Percentiles rank a stretch among this genome's conserved stretches.
These are phyloP conservation scores for Coemansia sp. DNA, from an alignment of 192 early-diverging fungal species.

Conservation along the genomic window DNA sequence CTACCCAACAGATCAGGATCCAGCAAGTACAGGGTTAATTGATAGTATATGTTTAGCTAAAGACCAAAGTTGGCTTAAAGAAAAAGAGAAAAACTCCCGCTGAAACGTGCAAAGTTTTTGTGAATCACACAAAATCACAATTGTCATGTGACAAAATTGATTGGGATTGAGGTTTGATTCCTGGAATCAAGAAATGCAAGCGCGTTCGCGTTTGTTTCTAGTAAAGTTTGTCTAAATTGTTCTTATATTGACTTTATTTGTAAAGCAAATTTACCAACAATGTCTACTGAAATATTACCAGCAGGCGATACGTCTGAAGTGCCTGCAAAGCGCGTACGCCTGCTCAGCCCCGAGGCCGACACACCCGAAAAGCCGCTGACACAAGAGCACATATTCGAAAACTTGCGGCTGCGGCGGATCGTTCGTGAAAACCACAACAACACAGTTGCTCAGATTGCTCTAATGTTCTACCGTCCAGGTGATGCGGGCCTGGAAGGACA, in stretches of 20 bases:
- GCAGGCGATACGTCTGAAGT: slow-evolving; percentile 4
- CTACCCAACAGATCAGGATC: too few relatives aligned
- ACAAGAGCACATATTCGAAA: slow-evolving; percentile 63
- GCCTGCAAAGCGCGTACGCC: slow-evolving; percentile 41
- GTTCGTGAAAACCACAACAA: slow-evolving; percentile 87
- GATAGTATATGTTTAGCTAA: not conserved
- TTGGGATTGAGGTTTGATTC: not conserved
- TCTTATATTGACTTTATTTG: not conserved
- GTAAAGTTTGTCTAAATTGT: not conserved
- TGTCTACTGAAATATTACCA: slow-evolving; percentile 3
- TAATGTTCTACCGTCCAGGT: slow-evolving; percentile 66
- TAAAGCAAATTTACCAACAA: not conserved
- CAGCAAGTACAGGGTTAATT: not conserved
- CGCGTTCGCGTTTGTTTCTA: not conserved
- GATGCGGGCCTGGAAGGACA: slow-evolving; percentile 34
- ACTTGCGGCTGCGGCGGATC: slow-evolving; percentile 79
- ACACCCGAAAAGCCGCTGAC: slow-evolving; percentile 35
- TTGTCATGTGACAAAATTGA: slow-evolving; percentile 1
- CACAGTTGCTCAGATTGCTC: slow-evolving; percentile 70
- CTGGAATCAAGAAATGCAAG: not conserved
- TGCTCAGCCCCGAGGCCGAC: slow-evolving; percentile 27
- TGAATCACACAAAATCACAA: slow-evolving; percentile 8
- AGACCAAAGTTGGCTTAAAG: not conserved
- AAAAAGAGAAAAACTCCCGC: not conserved
- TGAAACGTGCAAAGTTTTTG: slow-evolving; percentile 3